Evolutionary conservation across 768 basidiomycete genomes (phyloP), one percentile per base, ranked within the genome.

Genomic region (Termitomyces sp.): DNA sequence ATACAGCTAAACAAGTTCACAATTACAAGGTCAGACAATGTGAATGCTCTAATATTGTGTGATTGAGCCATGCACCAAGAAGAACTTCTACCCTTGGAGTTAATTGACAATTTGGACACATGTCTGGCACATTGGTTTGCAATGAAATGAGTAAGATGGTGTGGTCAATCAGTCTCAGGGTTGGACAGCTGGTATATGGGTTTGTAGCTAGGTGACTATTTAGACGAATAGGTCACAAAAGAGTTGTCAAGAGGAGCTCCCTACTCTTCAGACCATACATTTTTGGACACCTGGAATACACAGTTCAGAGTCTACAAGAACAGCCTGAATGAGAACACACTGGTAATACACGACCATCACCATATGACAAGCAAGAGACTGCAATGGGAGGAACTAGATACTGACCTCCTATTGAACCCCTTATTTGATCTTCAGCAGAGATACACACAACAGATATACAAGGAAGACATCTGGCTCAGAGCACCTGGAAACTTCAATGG

Each of bases 151-250:
- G 28, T 6, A 7, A 4, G 12, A 7, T 18, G 20, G 5, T 48
- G 28, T 3, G 16, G n/a, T 5, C 1, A n/a, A 5, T 0, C 3
- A 1, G 7, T 4, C 2, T n/a, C 0, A 5, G 7, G 1, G 1
- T 0, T 48, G 0, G 29, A 48, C 2, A 3, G 4, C 4, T 16
- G 18, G 0, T 48, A 29, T 6, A 20, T 12, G 3, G 18, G 5
- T 2, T 2, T 12, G 1, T 6, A 5, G 0, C 47, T 48, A 2
- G 15, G 28, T 2, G 18, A 48, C 28, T 48, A 48, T 18, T 3
- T 48, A 20, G 16, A 18, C 3, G 18, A 2, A 2, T 33, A n/a
- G 26, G 9, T 48, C 1, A 1, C 0, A 10, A 7, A 18, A 3
- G 47, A 48, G 15, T 5, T 48, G 5, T 3, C 18, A 6, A 0